phyloP scores from a whole-genome alignment of 225 moss, liverwort and hornwort species.

The Pseudoscleropodium purum region DNA sequence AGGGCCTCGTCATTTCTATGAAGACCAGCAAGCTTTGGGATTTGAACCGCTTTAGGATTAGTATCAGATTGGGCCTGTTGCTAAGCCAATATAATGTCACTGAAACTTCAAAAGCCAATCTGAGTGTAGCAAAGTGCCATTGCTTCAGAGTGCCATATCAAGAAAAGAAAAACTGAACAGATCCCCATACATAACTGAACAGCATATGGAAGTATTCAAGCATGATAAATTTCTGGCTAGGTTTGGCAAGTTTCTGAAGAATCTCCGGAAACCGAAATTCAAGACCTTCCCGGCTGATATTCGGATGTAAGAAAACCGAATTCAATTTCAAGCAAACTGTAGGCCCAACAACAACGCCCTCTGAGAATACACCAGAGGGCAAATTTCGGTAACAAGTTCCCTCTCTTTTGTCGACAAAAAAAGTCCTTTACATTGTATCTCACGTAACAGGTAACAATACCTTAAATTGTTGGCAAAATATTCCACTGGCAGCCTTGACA shows the following conservation, averaged over 20 bases:
- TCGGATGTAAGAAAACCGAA: not conserved
- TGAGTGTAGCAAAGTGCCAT: not conserved
- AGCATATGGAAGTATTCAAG: not conserved
- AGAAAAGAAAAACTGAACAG: not conserved
- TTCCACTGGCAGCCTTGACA: not conserved
- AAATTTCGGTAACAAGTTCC: not conserved
- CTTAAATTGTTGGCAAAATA: not conserved
- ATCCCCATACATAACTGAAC: not conserved
- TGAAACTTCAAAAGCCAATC: not conserved
- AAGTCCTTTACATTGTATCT: conserved; percentile 8
- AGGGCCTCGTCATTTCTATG: not conserved
- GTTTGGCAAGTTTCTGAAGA: not conserved
- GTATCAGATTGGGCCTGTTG: not conserved
- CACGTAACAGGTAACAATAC: not conserved
- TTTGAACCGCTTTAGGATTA: not conserved
- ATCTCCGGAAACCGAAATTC: not conserved
- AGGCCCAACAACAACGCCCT: not conserved
- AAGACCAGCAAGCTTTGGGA: not conserved
- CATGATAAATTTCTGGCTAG: not conserved
- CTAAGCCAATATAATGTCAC: not conserved
- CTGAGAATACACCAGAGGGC: not conserved
- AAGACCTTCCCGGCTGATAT: not conserved
- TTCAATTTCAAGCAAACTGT: not conserved
- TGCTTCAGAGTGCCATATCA: not conserved
- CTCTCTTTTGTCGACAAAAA: not conserved